Evolutionary conservation across 306 rosid species (phyloP), one percentile per base, ranked within the genome.

Genomic region (Quercus aquifolioides): DNA sequence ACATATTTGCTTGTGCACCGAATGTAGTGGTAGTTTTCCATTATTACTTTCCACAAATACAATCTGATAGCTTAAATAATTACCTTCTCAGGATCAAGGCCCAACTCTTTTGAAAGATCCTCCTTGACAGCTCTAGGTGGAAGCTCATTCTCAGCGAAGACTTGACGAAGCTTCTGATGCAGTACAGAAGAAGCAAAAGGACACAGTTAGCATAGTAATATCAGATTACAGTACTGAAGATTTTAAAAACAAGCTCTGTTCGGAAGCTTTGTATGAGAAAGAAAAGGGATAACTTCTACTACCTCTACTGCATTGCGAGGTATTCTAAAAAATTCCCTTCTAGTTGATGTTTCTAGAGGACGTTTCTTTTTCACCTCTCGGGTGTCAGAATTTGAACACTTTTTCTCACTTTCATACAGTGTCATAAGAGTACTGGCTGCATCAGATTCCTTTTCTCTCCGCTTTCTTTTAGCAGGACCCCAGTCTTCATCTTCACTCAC

Each of bases 401-500:
- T 88, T 73, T 84, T 80, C 71, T 92, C 90, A 58, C 92, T 83
- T 81, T 89, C 92, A 82, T 87, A 88, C 77, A 92, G 94, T 57
- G 94, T 89, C 94, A 92, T 92, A 43, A 94, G 96, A 59, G 96
- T 92, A 75, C 90, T 86, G 51, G 91, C 91, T 33, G 96, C 97
- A 84, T 92, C 97, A 68, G 91, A 89, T 74, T 92, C 97, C 83
- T 92, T 94, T 76, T 88, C 91, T 79, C 91, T 85, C 41, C 90
- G 81, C 86, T 76, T 94, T 82, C 89, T 87, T 89, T 88, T 92
- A 67, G 75, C 73, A 77, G 97, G 98, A 74, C 94, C 97, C 98
- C 98, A 92, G 73, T 94, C 98, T 84, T 94, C 98, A 83, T 94
- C 98, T 56, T 92, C 97, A 83, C 96, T 94, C 68, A 83, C 85